Percentiles rank a stretch among this genome's conserved stretches.
These are phyloP conservation scores for Mortierella claussenii DNA, from an alignment of 192 early-diverging fungal species.

Conservation along the genomic window DNA sequence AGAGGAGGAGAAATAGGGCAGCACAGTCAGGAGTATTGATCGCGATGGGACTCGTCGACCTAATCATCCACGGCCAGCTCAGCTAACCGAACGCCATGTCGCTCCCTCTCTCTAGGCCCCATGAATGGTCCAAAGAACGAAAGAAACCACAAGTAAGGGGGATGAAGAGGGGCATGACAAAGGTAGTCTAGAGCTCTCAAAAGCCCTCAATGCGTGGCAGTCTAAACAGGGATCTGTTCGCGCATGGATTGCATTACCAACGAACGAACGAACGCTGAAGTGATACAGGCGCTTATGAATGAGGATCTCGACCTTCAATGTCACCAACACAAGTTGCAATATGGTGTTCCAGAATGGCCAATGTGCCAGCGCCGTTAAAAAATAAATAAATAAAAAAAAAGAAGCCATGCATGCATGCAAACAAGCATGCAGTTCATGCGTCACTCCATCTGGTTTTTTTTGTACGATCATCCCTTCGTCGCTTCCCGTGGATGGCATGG, in stretches of 20 bases:
- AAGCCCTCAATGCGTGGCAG: conserved; percentile 1
- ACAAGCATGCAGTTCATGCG: not conserved
- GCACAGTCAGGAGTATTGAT: no score
- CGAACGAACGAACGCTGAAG: not conserved
- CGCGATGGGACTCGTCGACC: no score
- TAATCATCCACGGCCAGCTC: not conserved
- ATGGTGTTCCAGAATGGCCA: not conserved
- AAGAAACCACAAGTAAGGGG: conserved; percentile 2
- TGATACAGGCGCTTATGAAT: no score
- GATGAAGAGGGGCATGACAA: not conserved
- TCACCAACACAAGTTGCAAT: no score
- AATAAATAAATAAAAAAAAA: no score
- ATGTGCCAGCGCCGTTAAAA: not conserved
- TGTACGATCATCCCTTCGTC: no score
- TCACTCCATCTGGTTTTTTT: not conserved
- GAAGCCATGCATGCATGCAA: no score
- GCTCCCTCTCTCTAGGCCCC: not conserved
- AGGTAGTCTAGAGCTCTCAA: not conserved
- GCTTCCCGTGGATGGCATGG: no score
- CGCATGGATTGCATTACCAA: conserved; percentile 3
- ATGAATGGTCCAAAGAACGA: not conserved
- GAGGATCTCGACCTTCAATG: no score
- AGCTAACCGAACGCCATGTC: not conserved
- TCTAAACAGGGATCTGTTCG: conserved; percentile 7
- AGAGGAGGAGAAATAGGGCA: no score